Evolutionary conservation across 2,329 filamentous ascomycete species (phyloP).

Genomic region (Sphaerulina populicola): DNA sequence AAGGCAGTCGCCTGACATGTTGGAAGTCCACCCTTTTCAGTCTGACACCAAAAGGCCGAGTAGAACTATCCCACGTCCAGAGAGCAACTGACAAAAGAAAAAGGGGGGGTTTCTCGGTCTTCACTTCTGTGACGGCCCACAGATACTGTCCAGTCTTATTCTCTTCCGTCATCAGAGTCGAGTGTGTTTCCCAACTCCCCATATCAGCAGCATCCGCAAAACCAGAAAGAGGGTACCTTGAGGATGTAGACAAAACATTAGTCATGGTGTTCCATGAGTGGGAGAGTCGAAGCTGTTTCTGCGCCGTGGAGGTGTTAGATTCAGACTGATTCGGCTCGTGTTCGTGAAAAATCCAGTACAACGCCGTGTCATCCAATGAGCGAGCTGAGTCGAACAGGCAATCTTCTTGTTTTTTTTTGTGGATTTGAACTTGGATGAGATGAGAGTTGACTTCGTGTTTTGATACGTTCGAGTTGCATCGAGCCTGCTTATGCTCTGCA

Average conservation of each 20-base stretch:
- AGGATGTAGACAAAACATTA: conserved; percentile 7
- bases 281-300: conserved; percentile 12
- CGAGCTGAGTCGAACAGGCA: conserved; percentile 21
- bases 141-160: conserved; percentile 11
- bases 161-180: conserved; percentile 6
- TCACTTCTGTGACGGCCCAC: background rate
- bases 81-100: conserved; percentile 11
- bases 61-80: background rate
- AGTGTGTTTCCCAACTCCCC: conserved; percentile 4
- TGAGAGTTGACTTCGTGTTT: conserved; percentile 16
- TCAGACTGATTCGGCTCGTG: conserved; percentile 4
- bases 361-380: conserved; percentile 16
- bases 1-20: conserved; percentile 25
- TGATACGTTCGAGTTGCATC: conserved; percentile 25
- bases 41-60: conserved; percentile 3
- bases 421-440: conserved; percentile 16
- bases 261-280: conserved; percentile 7
- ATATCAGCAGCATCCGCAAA: background rate
- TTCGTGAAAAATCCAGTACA: conserved; percentile 8
- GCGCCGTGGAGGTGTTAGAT: conserved; percentile 21
- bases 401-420: conserved; percentile 13
- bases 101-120: background rate
- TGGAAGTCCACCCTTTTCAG: background rate
- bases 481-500: conserved; percentile 3
- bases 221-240: conserved; percentile 5